Evolutionary conservation across 139 green algal genomes (phyloP), one percentile per base, ranked within the genome.

Genomic region (Picochlorum sp.): DNA sequence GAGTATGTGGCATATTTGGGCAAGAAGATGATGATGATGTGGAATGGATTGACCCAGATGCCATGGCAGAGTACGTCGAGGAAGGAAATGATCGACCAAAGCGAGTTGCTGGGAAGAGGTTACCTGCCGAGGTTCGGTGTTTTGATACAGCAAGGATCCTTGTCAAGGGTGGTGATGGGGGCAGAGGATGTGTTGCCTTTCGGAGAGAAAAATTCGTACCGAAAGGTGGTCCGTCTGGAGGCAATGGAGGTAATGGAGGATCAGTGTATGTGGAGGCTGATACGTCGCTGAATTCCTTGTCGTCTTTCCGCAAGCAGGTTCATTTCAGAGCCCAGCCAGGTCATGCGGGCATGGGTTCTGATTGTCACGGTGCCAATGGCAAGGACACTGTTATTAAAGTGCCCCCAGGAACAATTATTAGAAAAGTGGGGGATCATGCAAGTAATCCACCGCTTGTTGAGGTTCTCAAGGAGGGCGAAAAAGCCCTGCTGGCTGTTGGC

Each of bases 191-290:
- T 57, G 90, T 98, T 1, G 89, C 94, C 1, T 99, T 99, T 74
- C 76, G 90, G 3, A 70, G 94, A 6, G 94, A 98, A 77, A 97
- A 97, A 76, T 97, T 85, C 57, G 92, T 98, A 2, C 81, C 94
- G 3, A 79, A 89, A 63, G 86, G 79, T 54, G 66, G 61, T 0
- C 94, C 94, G 4, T 75, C 81, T 8, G 94, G 94, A 2, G 94
- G 94, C 34, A 93, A 90, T 73, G 94, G 94, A 24, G 94, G 94
- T 16, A 67, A 74, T 24, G 90, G 90, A 34, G 90, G 90, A 45
- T 75, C 83, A 62, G 82, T 96, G 2, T 96, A 86, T 81, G 77
- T 83, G 2, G 78, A 92, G 41, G 86, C 77, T 5, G 86, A 95
- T 60, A 51, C 62, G 9, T 21, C 63, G 2, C 69, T 92, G 47